Conservation (phyloP, 108 stramenopile species). For the Discostella pseudostelligera region DNA sequence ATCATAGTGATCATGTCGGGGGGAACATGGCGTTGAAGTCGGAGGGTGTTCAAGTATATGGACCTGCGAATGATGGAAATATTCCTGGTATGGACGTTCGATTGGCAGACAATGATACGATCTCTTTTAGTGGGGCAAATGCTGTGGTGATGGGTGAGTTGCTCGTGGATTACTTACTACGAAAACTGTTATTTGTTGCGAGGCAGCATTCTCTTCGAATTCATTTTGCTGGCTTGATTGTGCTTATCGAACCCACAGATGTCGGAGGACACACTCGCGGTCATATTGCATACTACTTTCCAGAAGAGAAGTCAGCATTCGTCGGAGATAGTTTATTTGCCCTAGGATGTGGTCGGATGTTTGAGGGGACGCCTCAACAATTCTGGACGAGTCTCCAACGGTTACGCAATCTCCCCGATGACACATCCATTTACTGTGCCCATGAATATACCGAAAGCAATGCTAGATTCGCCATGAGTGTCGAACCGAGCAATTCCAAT, state of each 20-base stretch:
- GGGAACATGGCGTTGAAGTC: slow-evolving; percentile 69
- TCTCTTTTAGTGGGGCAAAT: slow-evolving; percentile 55
- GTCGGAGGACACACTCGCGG: slow-evolving; percentile 84
- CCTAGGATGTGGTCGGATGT: slow-evolving; percentile 87
- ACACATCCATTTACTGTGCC: slow-evolving; percentile 77
- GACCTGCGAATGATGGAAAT: slow-evolving; percentile 57
- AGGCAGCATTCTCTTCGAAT: neutral
- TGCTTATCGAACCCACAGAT: slow-evolving; percentile 25
- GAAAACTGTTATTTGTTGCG: no score
- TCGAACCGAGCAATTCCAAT: slow-evolving; percentile 73
- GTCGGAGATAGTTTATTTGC: slow-evolving; percentile 82
- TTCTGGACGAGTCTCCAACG: slow-evolving; percentile 67
- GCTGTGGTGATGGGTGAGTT: slow-evolving; percentile 57
- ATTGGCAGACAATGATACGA: slow-evolving; percentile 53
- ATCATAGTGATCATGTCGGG: slow-evolving; percentile 79
- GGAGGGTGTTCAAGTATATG: slow-evolving; percentile 54
- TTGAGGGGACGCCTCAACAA: slow-evolving; percentile 81
- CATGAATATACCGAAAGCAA: slow-evolving; percentile 87
- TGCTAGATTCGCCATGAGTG: slow-evolving; percentile 71
- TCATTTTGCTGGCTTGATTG: neutral
- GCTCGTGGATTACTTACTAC: neutral
- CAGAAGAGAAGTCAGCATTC: slow-evolving; percentile 59
- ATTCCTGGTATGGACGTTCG: slow-evolving; percentile 70
- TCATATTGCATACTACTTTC: slow-evolving; percentile 85
- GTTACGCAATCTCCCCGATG: slow-evolving; percentile 71